Evolutionary conservation across 2,329 filamentous ascomycete genomes (phyloP).

Genomic region (Amylocarpus encephaloides): DNA sequence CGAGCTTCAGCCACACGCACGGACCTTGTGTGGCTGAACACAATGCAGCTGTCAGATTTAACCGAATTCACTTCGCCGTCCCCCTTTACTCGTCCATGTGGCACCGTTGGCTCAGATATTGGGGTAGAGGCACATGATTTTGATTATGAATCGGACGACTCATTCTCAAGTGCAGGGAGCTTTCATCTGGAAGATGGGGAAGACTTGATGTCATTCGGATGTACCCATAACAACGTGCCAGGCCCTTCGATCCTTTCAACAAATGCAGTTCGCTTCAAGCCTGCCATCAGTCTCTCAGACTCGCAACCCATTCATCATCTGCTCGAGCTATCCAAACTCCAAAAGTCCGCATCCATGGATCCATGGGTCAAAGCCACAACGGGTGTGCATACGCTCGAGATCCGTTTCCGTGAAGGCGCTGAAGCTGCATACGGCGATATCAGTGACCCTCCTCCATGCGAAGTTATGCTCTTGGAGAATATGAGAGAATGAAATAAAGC

Average conservation of each 20-base stretch:
- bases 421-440: not conserved
- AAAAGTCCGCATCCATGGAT: conserved; percentile 5
- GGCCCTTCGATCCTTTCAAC: conserved; percentile 17
- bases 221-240: conserved; percentile 10
- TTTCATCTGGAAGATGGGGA: not conserved
- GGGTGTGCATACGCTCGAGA: conserved; percentile 15
- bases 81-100: not conserved
- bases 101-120: not conserved
- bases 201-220: conserved; percentile 17
- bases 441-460: conserved; percentile 4
- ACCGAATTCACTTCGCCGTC: too few species aligned
- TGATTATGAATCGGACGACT: not conserved
- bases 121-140: not conserved
- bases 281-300: conserved; percentile 2
- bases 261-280: conserved; percentile 9
- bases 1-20: not conserved
- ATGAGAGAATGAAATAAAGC: conserved; percentile 32
- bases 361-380: conserved; percentile 13
- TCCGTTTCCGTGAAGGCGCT: conserved; percentile 7
- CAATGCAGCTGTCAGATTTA: too few species aligned
- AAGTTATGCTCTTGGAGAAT: conserved; percentile 20
- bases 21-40: not conserved
- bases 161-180: not conserved
- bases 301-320: conserved; percentile 8
- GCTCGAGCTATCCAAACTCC: conserved; percentile 20